These are phyloP conservation scores for Penicillium aurantiogriseum DNA, from an alignment of 2,329 filamentous ascomycete species.

Conservation along the genomic window DNA sequence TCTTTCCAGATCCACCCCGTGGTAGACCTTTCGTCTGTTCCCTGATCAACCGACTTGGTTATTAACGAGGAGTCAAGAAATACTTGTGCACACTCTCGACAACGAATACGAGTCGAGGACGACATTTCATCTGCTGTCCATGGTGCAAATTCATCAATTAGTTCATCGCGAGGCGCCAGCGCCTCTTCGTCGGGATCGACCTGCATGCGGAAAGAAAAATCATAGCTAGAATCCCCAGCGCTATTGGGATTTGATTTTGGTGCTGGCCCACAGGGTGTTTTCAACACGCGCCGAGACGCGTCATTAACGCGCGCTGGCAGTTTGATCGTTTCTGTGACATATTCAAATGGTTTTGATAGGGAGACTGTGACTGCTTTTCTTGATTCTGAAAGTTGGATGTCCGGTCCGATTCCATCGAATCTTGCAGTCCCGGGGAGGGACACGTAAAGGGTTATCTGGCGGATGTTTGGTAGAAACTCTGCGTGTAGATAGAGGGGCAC, in stretches of 20 bases:
- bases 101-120: slow-evolving; percentile 34
- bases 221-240: slow-evolving; percentile 21
- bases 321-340: slow-evolving; percentile 44
- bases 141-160: slow-evolving; percentile 35
- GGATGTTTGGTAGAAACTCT: slow-evolving; percentile 60
- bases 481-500: slow-evolving; percentile 51
- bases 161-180: slow-evolving; percentile 19
- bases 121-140: slow-evolving; percentile 43
- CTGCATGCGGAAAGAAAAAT: slow-evolving; percentile 55
- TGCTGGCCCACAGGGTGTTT: neutral
- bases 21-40: neutral
- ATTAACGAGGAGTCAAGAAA: neutral
- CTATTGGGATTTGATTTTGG: neutral
- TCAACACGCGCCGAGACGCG: slow-evolving; percentile 25
- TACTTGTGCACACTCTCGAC: slow-evolving; percentile 34
- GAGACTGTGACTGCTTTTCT: slow-evolving; percentile 37
- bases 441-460: slow-evolving; percentile 58
- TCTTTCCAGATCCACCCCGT: slow-evolving; percentile 73
- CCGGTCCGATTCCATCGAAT: slow-evolving; percentile 13
- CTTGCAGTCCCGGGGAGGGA: slow-evolving; percentile 39
- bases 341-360: slow-evolving; percentile 29
- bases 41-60: neutral
- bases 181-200: slow-evolving; percentile 43
- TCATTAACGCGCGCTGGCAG: slow-evolving; percentile 45
- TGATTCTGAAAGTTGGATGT: slow-evolving; percentile 36